Conservation (phyloP, 345 rosid species). For the Citrus cavaleriei region DNA sequence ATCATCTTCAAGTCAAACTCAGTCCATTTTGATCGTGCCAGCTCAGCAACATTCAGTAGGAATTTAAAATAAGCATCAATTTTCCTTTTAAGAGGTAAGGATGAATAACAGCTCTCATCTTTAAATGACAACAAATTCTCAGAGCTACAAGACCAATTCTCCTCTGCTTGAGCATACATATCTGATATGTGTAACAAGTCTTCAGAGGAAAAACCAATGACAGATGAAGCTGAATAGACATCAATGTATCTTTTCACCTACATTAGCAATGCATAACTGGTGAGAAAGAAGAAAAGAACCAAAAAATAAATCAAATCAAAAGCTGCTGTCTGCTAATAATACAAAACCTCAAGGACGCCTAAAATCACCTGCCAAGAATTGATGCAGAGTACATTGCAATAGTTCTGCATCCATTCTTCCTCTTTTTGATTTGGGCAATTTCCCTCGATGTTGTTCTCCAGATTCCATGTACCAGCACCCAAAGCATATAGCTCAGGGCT, state of each 20-base stretch:
- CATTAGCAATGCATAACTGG: conserved; percentile 14
- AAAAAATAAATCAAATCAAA: conserved; percentile 8
- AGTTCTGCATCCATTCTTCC: conserved; percentile 59
- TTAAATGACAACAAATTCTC: conserved; percentile 24
- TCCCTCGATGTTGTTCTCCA: conserved; percentile 22
- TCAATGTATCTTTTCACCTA: conserved; percentile 93
- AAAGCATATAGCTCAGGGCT: conserved; percentile 90
- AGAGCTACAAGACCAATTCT: conserved; percentile 38
- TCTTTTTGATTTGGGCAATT: conserved; percentile 24
- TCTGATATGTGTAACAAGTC: conserved; percentile 59
- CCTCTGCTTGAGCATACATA: conserved; percentile 60
- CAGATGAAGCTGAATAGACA: conserved; percentile 77
- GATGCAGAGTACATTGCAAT: conserved; percentile 65
- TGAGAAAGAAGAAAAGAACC: conserved; percentile 4
- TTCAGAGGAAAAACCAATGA: conserved; percentile 92
- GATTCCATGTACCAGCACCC: conserved; percentile 56
- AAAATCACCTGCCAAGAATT: conserved; percentile 82
- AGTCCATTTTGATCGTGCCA: conserved; percentile 95
- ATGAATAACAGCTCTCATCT: conserved; percentile 32
- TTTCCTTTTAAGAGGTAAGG: conserved; percentile 43
- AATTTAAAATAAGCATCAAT: conserved; percentile 54
- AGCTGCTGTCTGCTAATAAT: neutral
- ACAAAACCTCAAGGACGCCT: neutral
- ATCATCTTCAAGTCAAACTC: conserved; percentile 81
- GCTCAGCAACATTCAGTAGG: conserved; percentile 67